These are phyloP conservation scores for Biancaea sappan DNA, from an alignment of 306 rosid species.

Conservation along the genomic window DNA sequence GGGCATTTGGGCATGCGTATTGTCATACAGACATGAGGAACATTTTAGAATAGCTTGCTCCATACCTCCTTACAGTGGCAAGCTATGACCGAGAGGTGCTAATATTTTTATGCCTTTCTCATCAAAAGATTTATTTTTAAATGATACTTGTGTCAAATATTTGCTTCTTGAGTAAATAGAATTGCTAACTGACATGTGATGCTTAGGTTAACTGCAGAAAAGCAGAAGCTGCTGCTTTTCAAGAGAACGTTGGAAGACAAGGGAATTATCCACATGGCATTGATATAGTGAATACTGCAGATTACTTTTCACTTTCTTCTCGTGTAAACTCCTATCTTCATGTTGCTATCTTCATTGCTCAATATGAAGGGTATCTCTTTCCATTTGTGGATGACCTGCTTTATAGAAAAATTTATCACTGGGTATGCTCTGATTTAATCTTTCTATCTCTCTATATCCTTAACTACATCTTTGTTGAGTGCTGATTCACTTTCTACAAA, in stretches of 20 bases:
- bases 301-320: slow-evolving; percentile 93
- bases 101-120: slow-evolving; percentile 28
- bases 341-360: slow-evolving; percentile 79
- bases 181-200: slow-evolving; percentile 44
- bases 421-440: slow-evolving; percentile 65
- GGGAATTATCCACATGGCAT: slow-evolving; percentile 96
- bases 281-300: slow-evolving; percentile 92
- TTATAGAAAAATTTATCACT: slow-evolving; percentile 83
- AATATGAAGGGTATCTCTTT: slow-evolving; percentile 78
- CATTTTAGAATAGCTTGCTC: slow-evolving; percentile 80
- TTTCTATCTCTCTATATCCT: not conserved
- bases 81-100: slow-evolving; percentile 97
- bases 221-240: slow-evolving; percentile 99
- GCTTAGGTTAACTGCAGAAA: slow-evolving; percentile 97
- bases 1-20: slow-evolving; percentile 99
- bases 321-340: slow-evolving; percentile 74
- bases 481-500: not conserved
- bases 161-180: slow-evolving; percentile 23
- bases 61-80: slow-evolving; percentile 89
- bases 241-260: slow-evolving; percentile 98
- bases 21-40: slow-evolving; percentile 78
- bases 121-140: slow-evolving; percentile 28
- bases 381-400: slow-evolving; percentile 82
- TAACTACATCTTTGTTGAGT: not conserved
- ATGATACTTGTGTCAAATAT: slow-evolving; percentile 10